These are phyloP conservation scores for Fraxinus americana DNA, from an alignment of 257 asterid genomes.

Conservation along the genomic window DNA sequence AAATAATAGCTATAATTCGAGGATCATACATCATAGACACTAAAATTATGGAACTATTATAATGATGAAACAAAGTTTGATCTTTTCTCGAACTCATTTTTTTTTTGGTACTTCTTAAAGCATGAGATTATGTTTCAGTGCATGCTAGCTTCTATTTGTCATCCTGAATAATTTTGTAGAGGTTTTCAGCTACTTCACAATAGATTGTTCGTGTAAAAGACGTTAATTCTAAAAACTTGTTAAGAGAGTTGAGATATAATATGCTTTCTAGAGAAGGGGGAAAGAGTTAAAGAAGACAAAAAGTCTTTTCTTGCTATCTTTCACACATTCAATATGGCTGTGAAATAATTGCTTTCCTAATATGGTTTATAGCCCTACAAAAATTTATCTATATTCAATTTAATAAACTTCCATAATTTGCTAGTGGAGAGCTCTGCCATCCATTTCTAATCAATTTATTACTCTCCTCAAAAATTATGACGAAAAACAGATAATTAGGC, in stretches of 20 bases:
- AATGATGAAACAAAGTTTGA: constrained; percentile 10
- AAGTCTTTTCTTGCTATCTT: not conserved
- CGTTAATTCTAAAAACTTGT: not conserved
- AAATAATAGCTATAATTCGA: not conserved
- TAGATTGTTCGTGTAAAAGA: not conserved
- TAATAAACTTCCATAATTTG: constrained; percentile 1
- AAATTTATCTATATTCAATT: constrained; percentile 1
- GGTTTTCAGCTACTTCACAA: not conserved
- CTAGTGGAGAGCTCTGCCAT: not conserved
- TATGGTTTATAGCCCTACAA: not conserved
- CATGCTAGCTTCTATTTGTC: constrained; percentile 5
- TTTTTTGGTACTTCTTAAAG: not conserved
- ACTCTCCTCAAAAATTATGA: not conserved
- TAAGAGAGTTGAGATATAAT: not conserved
- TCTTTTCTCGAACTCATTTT: constrained; percentile 4
- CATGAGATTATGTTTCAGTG: not conserved
- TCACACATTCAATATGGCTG: not conserved
- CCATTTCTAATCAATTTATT: constrained; percentile 1
- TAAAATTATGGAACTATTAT: not conserved
- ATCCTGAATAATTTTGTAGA: not conserved
- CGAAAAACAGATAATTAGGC: not conserved
- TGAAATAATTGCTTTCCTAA: not conserved
- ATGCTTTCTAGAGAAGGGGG: not conserved
- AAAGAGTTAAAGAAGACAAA: not conserved
- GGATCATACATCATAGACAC: not conserved